Base-by-base conservation (phyloP, 2,329 filamentous ascomycete species). In the Diaporthe destruens region DNA sequence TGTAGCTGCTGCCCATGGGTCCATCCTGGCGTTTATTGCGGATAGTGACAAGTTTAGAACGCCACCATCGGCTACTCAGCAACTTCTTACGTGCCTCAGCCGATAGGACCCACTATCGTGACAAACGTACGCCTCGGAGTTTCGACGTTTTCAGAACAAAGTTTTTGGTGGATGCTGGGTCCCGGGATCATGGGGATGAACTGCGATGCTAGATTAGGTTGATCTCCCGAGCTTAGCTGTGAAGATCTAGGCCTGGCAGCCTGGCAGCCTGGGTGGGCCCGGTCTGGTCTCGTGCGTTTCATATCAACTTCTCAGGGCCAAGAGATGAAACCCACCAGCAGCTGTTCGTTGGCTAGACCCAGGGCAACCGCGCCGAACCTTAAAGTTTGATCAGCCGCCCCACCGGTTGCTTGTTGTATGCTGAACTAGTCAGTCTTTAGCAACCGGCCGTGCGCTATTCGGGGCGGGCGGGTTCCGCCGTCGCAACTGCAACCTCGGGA, bases 201-300 rank as follows among this genome's bases (percentile, higher is more conserved):
- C 61, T 36, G 6, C 61, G 51, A 51, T 65, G 44, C 61, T 51
- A 65, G 61, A 65, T 65, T 65, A 32, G 61, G 61, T 51, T 65
- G 61, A 65, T 36, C 61, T 65, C 1, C 61, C 61, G 61, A 65
- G 44, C 29, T 34, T 51, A 20, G 25, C 23, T 23, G 44, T 25
- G 1, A 9, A 36, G 61, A 65, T 51, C 44, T 65, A 14, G 25
- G 18, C 61, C 56, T n/a, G n/a, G n/a, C n/a, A n/a, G n/a, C n/a
- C n/a, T n/a, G n/a, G n/a, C n/a, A n/a, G n/a, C n/a, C n/a, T 14
- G 39, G 18, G 12, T 51, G 44, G 29, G 6, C 1, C 1, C 2
- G 1, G 1, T 12, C 25, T 63, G 57, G 57, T 44, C 29, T 3
- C 59, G 12, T 51, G 12, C 29, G 61, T 65, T 51, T 51, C 44